These are phyloP conservation scores for Termitomyces eurrhizus DNA, from an alignment of 768 basidiomycete species.

Conservation along the genomic window DNA sequence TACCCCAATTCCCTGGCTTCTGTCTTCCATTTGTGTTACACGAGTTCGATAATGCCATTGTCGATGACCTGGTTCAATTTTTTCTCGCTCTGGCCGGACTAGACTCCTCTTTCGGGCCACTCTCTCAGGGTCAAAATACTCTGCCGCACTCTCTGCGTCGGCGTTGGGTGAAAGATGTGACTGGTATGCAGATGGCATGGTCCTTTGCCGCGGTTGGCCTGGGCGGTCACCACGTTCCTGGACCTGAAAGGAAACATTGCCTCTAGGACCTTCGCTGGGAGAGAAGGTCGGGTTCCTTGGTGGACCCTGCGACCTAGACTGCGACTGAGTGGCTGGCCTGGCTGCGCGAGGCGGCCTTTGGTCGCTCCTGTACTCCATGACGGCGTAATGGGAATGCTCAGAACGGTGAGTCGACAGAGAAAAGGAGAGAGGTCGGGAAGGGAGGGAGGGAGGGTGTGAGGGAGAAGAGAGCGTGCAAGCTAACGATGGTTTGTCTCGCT, in stretches of 20 bases:
- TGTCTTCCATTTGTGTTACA: constrained; percentile 73
- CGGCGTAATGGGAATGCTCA: constrained; percentile 4
- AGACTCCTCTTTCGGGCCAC: constrained; percentile 87
- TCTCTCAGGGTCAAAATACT: constrained; percentile 41
- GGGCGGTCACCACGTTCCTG: constrained; percentile 68
- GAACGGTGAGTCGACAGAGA: neutral
- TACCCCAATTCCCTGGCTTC: constrained; percentile 65
- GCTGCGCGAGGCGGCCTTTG: constrained; percentile 54
- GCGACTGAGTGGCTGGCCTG: constrained; percentile 39
- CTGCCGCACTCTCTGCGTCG: constrained; percentile 36
- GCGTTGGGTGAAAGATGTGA: constrained; percentile 24
- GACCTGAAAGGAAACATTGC: constrained; percentile 66
- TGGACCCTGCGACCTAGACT: constrained; percentile 28
- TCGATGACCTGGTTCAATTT: constrained; percentile 91
- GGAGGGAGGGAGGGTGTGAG: neutral
- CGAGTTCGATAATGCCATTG: constrained; percentile 93
- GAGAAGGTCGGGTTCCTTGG: constrained; percentile 28
- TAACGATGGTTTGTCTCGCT: constrained; percentile 12
- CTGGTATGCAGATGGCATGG: constrained; percentile 44
- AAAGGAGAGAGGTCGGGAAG: constrained; percentile 1
- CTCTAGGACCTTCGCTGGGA: constrained; percentile 31
- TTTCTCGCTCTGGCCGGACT: constrained; percentile 90
- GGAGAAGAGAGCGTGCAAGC: constrained; percentile 4
- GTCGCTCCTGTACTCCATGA: constrained; percentile 41
- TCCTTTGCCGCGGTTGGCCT: constrained; percentile 46